Evolutionary conservation across 1,284 basidiomycete species (phyloP), one percentile per base, ranked within the genome.

Genomic region (Phellinidium pouzarii): DNA sequence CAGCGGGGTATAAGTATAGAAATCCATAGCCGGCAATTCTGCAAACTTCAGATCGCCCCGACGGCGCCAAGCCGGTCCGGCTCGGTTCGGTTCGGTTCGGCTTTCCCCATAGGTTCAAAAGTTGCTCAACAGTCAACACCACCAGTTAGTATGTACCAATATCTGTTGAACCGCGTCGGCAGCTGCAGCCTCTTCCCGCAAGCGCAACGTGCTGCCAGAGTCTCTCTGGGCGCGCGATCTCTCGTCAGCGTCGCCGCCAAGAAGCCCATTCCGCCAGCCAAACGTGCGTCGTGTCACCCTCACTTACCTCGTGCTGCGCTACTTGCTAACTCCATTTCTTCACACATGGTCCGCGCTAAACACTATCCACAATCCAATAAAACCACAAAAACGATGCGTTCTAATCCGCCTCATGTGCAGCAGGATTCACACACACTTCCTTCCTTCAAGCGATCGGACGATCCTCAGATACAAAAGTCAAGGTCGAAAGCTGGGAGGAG

Each of bases 391-490:
- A n/a, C n/a, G n/a, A n/a, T n/a, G n/a, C n/a, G n/a, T n/a, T n/a
- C n/a, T n/a, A n/a, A n/a, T n/a, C n/a, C n/a, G n/a, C n/a, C n/a
- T n/a, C n/a, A n/a, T n/a, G n/a, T n/a, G n/a, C 42, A 44, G 59
- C 62, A 23, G 73, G 82, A 54, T 60, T 62, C 23, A 76, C 78
- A 2, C 75, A 83, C 6, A 66, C 70, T 40, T 77, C 75, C n/a
- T 88, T 91, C 61, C 71, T 91, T 56, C 78, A 76, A 55, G 76
- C 82, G 20, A 87, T 91, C 60, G 87, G 88, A 25, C 76, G 87
- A 37, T 70, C 71, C 7, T 66, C 74, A 2, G 80, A 87, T 40
- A 80, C 75, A 2, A 89, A 90, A 64, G 62, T 82, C 9, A 75
- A 77, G 26, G 70, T 70, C 25, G 72, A 75, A 42, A 67, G 67